Percentiles rank a stretch among this genome's conserved stretches.
phyloP scores from a whole-genome alignment of 2,329 filamentous ascomycete species.

The Tympanopsis confertula region DNA sequence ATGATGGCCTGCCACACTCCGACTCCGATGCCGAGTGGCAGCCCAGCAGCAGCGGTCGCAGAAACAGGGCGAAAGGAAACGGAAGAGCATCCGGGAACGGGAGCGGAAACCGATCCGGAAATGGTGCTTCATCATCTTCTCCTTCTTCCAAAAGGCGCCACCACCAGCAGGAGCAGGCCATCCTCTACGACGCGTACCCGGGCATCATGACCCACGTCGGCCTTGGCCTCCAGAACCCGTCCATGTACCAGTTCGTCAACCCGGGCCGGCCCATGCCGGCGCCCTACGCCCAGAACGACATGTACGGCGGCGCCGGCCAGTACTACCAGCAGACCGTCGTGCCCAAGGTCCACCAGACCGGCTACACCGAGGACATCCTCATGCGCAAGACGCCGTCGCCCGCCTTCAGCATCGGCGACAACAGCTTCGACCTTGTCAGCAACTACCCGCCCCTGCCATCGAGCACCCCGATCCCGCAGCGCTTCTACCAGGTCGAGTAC shows the following conservation, averaged over 20 bases:
- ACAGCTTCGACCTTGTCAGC: too few relatives aligned
- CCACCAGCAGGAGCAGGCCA: too few relatives aligned
- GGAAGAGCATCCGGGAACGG: too few relatives aligned
- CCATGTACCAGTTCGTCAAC: constrained; percentile 20
- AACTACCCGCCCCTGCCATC: too few relatives aligned
- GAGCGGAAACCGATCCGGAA: too few relatives aligned
- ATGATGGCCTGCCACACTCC: background rate
- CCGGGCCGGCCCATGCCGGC: constrained; percentile 22
- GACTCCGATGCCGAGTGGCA: constrained; percentile 9
- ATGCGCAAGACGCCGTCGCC: constrained; percentile 19
- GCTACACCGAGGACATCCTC: constrained; percentile 15
- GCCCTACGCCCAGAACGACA: constrained; percentile 19
- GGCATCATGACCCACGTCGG: constrained; percentile 5
- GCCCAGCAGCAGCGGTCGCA: background rate
- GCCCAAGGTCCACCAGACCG: constrained; percentile 6
- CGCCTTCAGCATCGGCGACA: too few relatives aligned
- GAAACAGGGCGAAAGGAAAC: too few relatives aligned
- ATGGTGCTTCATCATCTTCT: too few relatives aligned
- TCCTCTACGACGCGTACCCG: constrained; percentile 2
- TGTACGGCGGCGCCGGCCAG: constrained; percentile 15
- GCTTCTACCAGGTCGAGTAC: too few relatives aligned
- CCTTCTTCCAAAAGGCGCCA: too few relatives aligned
- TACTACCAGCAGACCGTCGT: constrained; percentile 22
- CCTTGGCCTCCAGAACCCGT: constrained; percentile 10
- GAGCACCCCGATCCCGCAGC: too few relatives aligned